Base-by-base conservation (phyloP, 192 early-diverging fungal genomes). In the Coemansia sp. region DNA sequence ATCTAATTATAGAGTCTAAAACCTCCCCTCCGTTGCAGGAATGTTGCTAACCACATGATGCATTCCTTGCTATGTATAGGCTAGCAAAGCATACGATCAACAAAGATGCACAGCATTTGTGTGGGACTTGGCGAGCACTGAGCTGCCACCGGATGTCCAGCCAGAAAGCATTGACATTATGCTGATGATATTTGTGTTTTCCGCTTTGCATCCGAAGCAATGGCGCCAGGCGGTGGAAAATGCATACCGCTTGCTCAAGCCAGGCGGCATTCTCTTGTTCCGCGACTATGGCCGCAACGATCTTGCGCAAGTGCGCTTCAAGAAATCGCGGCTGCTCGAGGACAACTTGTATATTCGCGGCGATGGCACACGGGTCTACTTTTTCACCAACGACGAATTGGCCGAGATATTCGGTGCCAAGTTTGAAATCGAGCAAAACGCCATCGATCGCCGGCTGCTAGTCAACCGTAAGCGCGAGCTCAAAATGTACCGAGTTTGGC, bases 401-500 rank as follows among this genome's bases (percentile, higher is more conserved):
- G 55, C 60, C 36, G 49, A 40, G 40, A 46, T 78, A 18, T 73
- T 80, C 54, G 52, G 79, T 44, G 78, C 60, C 23, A 79, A 71
- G 50, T 93, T 97, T 56, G 68, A 59, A 26, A 66, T 93, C 26
- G 82, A 91, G 56, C 93, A 99, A 64, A 96, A 94, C 53, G 95
- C 86, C 11, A 85, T 96, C 0, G 97, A 98, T 57, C 79, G 92
- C 31, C 76, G 96, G 20, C 71, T 99, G 63, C 78, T 99, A 14
- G 93, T 98, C 40, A 98, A 99, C 71, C 81, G 97, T 39, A 68
- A 84, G 56, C 66, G 84, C 38, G 87, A 96, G 78, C 74, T 97
- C 28, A 97, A 96, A 64, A 99, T 99, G 97, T 95, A 96, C 74
- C 80, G 96, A 4, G 83, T 90, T 7, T 99, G 96, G 96, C 67